Base-by-base conservation (phyloP, 768 basidiomycete species). In the Guyanaporus albipodus region DNA sequence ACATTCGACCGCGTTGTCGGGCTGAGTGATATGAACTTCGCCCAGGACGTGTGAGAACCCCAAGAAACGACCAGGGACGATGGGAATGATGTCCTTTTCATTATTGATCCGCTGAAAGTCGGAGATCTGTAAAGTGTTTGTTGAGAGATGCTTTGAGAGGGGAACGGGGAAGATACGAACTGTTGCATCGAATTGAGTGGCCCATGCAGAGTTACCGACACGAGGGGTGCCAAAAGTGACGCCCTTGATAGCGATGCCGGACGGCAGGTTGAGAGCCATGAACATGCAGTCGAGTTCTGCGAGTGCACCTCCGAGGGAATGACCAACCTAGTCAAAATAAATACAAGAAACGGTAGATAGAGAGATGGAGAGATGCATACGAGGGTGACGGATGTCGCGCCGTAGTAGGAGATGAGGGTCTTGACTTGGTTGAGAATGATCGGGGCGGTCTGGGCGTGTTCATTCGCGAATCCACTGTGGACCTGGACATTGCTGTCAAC, bases 391-490 rank as follows among this genome's bases (percentile, higher is more conserved):
- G 60, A 67, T 6, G 63, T 66, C 0, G 72, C 67, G 17, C 67
- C 66, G 38, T 70, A 67, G 1, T 56, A 29, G 8, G 62, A 55
- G 50, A 82, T 62, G 4, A 77, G 59, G 8, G 52, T 57, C 38
- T 71, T 67, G 23, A 76, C 73, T 34, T 75, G 71, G 2, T 65
- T 46, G 21, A 81, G 65, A 32, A 82, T 75, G 15, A 61, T 52
- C 1, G 58, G 27, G 0, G 78, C 79, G 1, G 74, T 79, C 46
- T 64, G 44, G 2, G 76, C 72, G 32, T 83, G 81, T 39, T 71
- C 70, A 31, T 72, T 58, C 2, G 73, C 68, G 60, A 83, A 84
- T 4, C 83, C 82, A 29, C 70, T 66, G 54, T 79, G 82, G 15
- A 75, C 79, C 46, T 59, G 53, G 17, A 79, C 72, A 28, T 46